Evolutionary conservation across 495 filamentous ascomycete species (phyloP).

Genomic region (Chlorociboria aeruginascens): DNA sequence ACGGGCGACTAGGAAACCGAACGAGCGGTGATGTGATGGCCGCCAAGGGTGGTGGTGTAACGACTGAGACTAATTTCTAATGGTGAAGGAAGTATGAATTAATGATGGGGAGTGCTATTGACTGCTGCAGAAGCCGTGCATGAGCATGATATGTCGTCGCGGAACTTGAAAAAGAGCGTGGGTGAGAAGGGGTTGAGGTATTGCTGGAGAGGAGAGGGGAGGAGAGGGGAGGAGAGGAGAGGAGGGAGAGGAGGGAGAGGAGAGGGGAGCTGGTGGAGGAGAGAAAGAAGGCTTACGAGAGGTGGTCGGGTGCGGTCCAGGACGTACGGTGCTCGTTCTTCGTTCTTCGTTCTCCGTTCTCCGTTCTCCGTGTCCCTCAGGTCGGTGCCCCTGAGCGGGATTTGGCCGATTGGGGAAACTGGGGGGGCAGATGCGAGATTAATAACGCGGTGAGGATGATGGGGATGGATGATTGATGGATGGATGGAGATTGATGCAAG

Average conservation of each 20-base stretch:
- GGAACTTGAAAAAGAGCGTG: background rate
- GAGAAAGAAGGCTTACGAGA: too few species aligned
- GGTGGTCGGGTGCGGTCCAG: background rate
- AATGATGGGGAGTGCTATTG: too few species aligned
- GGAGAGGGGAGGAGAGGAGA: background rate
- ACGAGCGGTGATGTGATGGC: background rate
- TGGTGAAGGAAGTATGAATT: too few species aligned
- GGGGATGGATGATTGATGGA: too few species aligned
- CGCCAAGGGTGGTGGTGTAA: background rate
- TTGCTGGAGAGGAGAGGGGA: background rate
- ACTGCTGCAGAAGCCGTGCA: background rate
- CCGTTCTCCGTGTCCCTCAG: too few species aligned
- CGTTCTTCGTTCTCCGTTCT: too few species aligned
- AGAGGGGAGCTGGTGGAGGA: background rate
- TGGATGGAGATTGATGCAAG: too few species aligned
- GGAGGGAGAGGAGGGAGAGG: background rate
- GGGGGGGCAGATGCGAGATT: too few species aligned
- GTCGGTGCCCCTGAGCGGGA: too few species aligned
- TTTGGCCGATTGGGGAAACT: too few species aligned
- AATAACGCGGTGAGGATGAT: too few species aligned
- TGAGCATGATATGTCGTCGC: conserved; percentile 1
- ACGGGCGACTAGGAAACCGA: background rate
- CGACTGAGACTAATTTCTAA: background rate
- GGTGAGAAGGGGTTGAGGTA: background rate
- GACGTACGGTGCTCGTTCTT: too few species aligned